Base-by-base conservation (phyloP, 345 rosid species). In the Citrus reticulata region DNA sequence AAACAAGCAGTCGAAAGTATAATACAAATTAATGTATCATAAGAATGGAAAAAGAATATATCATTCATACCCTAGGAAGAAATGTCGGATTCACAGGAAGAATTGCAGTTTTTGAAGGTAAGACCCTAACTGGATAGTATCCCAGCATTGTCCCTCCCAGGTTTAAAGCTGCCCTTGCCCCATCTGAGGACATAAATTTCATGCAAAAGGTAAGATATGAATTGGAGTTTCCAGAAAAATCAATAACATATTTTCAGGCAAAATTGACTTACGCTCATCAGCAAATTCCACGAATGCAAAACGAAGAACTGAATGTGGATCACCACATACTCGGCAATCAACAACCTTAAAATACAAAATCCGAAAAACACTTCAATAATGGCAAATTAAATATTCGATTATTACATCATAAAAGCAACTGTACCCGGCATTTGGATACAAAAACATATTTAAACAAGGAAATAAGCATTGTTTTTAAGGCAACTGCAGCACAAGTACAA, bases 41-140 rank as follows among this genome's bases (percentile, higher is more conserved):
- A 79, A 34, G 55, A 25, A 67, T 27, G 40, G 79, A 55, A 34
- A 70, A 32, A 73, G 49, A 20, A 42, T 17, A 55, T 76, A 27
- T 22, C 67, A 49, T 5, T 62, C 87, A 81, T 88, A 93, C 98
- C 95, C 95, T 89, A 37, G 97, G 97, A 78, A 94, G 94, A 88
- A 87, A 94, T 59, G 88, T 91, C 25, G 98, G 98, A 85, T 94
- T 94, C 83, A 94, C 98, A n/a, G 97, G 98, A 79, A 91, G 96
- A 68, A 94, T 94, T 51, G 98, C 96, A 65, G 98, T 94, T 86
- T 94, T 94, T 30, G 98, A 94, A 71, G 97, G 98, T 83, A 94
- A 85, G 83, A 94, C 93, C 85, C 93, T 88, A 81, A 94, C 87
- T 1, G 97, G 98, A 84, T 93, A 93, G 85, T 83, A 94, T 60